Conservation (phyloP, 2,329 filamentous ascomycete species). For the Didymella pomorum region DNA sequence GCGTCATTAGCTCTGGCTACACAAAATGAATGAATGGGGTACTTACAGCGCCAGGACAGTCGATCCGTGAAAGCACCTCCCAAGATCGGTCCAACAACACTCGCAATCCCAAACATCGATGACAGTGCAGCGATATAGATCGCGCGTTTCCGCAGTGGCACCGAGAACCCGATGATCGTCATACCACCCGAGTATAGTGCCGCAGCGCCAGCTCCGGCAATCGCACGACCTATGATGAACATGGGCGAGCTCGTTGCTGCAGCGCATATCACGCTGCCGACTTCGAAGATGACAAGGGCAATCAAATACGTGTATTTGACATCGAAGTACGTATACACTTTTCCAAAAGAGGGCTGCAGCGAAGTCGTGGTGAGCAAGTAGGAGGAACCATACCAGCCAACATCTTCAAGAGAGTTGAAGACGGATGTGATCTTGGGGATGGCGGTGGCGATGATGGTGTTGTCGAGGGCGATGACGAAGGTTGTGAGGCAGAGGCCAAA, state of each 20-base stretch:
- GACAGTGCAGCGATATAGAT: slow-evolving; percentile 51
- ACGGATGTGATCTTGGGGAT: slow-evolving; percentile 53
- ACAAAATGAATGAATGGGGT: background rate
- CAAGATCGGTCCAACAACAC: slow-evolving; percentile 53
- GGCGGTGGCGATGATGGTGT: slow-evolving; percentile 51
- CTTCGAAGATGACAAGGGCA: slow-evolving; percentile 56
- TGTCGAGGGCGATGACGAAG: slow-evolving; percentile 51
- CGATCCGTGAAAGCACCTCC: slow-evolving; percentile 54
- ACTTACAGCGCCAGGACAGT: slow-evolving; percentile 44
- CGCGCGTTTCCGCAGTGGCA: slow-evolving; percentile 54
- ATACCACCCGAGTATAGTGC: slow-evolving; percentile 63
- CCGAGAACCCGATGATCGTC: slow-evolving; percentile 57
- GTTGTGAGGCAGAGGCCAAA: slow-evolving; percentile 48
- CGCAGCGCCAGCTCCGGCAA: slow-evolving; percentile 63
- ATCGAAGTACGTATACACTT: slow-evolving; percentile 68
- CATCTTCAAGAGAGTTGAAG: slow-evolving; percentile 53
- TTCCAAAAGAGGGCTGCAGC: slow-evolving; percentile 58
- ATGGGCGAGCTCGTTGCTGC: slow-evolving; percentile 58
- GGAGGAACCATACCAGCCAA: slow-evolving; percentile 53
- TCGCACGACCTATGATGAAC: slow-evolving; percentile 64
- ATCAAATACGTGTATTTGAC: slow-evolving; percentile 62
- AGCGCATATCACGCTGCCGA: slow-evolving; percentile 65
- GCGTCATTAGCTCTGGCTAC: background rate
- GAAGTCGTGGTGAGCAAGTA: slow-evolving; percentile 58
- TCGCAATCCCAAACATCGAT: slow-evolving; percentile 52